Evolutionary conservation across 2,329 filamentous ascomycete genomes (phyloP), one percentile per base, ranked within the genome.

Genomic region (Alternaria metachromatica): DNA sequence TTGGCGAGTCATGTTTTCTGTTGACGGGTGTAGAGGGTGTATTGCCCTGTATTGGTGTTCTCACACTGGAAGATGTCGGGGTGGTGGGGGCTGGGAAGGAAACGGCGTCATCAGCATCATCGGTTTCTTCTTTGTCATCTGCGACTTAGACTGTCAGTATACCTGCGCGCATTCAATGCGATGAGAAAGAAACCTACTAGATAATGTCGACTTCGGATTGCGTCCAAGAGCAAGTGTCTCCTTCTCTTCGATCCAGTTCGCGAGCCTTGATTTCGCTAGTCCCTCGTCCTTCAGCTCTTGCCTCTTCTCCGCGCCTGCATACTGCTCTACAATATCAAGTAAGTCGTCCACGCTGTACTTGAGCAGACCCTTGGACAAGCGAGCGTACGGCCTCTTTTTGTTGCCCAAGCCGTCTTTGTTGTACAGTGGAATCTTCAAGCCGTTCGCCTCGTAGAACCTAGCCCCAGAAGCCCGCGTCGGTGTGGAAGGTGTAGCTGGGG

Each of bases 201-300:
- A 12, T 13, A 67, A 15, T 9, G 53, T 54, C 10, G 55, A 68
- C n/a, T 55, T 53, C 4, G 62, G 67, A 20, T 69, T 58, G 21
- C 64, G 58, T 15, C 67, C 68, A 5, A 72, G 59, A 10, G 71
- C 70, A 12, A 62, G 61, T 12, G 67, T 71, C 53, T 76, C 72
- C 18, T 60, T 65, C 15, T 63, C 54, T 23, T 72, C 69, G 20
- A 73, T 71, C 68, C 70, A 74, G 5, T 58, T 61, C 12, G 61
- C 68, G 15, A 74, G 66, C 7, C 54, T 62, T 10, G 37, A 44
- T 28, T 68, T 71, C 6, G 57, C 23, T 6, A 26, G 12, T 20
- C 57, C 50, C 13, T 21, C 56, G 5, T 41, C 48, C 21, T 63
- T 58, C 18, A 75, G 56, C 30, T 64, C 57, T 13, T 63, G 20